phyloP scores from a whole-genome alignment of 2,329 filamentous ascomycete species.

The Colletotrichum godetiae region DNA sequence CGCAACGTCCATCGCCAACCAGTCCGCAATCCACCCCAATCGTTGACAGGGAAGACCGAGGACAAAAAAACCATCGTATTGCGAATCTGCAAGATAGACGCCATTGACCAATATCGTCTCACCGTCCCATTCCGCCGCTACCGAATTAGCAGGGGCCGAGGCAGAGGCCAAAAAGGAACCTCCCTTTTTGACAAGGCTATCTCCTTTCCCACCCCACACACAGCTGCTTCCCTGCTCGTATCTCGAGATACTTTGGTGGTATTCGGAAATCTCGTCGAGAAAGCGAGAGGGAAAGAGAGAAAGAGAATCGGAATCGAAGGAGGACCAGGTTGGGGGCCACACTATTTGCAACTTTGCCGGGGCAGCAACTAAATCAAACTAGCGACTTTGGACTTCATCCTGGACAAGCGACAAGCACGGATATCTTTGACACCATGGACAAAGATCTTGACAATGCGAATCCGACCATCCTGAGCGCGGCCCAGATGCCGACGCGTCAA shows the following conservation, averaged over 20 bases:
- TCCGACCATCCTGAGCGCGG: slow-evolving; percentile 88
- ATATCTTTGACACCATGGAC: slow-evolving; percentile 45
- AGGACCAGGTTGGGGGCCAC: neutral
- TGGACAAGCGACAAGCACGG: slow-evolving; percentile 7
- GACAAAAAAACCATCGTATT: slow-evolving; percentile 13
- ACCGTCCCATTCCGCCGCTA: slow-evolving; percentile 12
- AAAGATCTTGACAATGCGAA: slow-evolving; percentile 80
- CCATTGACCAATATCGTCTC: slow-evolving; percentile 13
- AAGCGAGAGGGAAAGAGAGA: neutral
- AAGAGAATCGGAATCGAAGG: slow-evolving; percentile 6
- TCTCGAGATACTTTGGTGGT: slow-evolving; percentile 6
- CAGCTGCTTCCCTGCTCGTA: neutral
- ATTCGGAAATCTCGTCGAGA: neutral
- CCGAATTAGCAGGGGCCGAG: slow-evolving; percentile 16
- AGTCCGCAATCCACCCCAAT: neutral
- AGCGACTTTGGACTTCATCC: neutral
- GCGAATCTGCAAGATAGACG: slow-evolving; percentile 11
- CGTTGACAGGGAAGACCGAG: neutral
- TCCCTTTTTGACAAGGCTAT: slow-evolving; percentile 8
- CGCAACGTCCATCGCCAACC: slow-evolving; percentile 23
- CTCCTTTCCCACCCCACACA: neutral
- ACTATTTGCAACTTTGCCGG: slow-evolving; percentile 24
- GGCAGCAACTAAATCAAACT: neutral
- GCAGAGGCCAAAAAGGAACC: neutral
- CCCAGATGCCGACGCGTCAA: slow-evolving; percentile 86